These are phyloP conservation scores for Seiridium unicorne DNA, from an alignment of 2,329 filamentous ascomycete genomes.

Conservation along the genomic window DNA sequence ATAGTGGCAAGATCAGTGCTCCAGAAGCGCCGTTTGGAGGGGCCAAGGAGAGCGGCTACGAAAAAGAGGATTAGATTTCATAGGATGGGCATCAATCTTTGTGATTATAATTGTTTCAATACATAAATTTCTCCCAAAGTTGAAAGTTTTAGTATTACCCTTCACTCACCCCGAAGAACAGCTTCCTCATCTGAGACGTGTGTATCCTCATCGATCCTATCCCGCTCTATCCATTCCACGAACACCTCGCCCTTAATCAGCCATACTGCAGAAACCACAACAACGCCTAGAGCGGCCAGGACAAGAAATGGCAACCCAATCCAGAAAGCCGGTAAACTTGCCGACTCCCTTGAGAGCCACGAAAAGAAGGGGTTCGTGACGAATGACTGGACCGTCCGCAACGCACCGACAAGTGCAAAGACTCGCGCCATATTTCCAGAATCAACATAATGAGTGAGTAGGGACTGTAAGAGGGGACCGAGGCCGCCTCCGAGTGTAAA, in stretches of 20 bases:
- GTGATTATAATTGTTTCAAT: too few species aligned
- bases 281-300: not conserved
- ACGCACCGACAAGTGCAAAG: conserved; percentile 26
- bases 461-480: conserved; percentile 17
- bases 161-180: not conserved
- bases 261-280: not conserved
- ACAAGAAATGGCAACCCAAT: conserved; percentile 24
- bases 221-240: not conserved
- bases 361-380: conserved; percentile 23
- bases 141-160: too few species aligned
- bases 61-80: conserved; percentile 55
- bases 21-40: conserved; percentile 68
- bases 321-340: conserved; percentile 20
- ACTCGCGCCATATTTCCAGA: conserved; percentile 20
- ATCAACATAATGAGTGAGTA: conserved; percentile 16
- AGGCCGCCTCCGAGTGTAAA: conserved; percentile 18
- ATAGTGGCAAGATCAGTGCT: conserved; percentile 67
- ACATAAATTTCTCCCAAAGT: too few species aligned
- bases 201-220: not conserved
- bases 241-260: not conserved
- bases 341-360: conserved; percentile 21
- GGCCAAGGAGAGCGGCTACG: conserved; percentile 80
- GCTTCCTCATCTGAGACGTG: not conserved
- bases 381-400: conserved; percentile 21
- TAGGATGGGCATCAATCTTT: too few species aligned